These are phyloP conservation scores for Ascochyta koolunga DNA, from an alignment of 2,329 filamentous ascomycete genomes.

Conservation along the genomic window DNA sequence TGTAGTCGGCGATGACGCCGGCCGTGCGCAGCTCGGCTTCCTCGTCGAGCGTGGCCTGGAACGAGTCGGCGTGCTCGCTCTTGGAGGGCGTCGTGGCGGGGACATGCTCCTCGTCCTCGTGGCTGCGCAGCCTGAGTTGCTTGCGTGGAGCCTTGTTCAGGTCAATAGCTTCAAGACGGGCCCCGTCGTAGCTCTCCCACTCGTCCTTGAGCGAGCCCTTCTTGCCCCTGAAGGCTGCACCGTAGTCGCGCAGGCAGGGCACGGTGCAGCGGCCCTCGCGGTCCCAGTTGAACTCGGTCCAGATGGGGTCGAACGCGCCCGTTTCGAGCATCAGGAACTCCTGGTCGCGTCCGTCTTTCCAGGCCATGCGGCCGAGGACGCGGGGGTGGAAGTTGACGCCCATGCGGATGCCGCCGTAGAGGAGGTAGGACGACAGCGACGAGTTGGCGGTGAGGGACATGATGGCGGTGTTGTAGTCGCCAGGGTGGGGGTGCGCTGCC, in stretches of 20 bases:
- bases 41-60: conserved; percentile 49
- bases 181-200: conserved; percentile 60
- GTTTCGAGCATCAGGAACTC: conserved; percentile 65
- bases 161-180: conserved; percentile 47
- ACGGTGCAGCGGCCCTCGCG: conserved; percentile 60
- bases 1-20: conserved; percentile 53
- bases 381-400: conserved; percentile 64
- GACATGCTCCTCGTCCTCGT: conserved; percentile 34
- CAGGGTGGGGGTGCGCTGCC: conserved; percentile 59
- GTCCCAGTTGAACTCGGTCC: conserved; percentile 63
- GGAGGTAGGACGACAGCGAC: conserved; percentile 60
- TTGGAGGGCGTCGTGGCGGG: conserved; percentile 33
- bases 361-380: conserved; percentile 62
- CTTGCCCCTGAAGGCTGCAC: conserved; percentile 59
- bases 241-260: conserved; percentile 61
- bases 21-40: conserved; percentile 49
- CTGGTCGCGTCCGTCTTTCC: conserved; percentile 60
- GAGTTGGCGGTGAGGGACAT: conserved; percentile 64
- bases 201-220: conserved; percentile 55
- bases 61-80: conserved; percentile 43
- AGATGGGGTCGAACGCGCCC: conserved; percentile 63
- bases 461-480: conserved; percentile 64
- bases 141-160: conserved; percentile 35
- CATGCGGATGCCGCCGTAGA: conserved; percentile 63
- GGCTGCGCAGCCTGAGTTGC: conserved; percentile 33